These are phyloP conservation scores for Lactarius psammicola DNA, from an alignment of 768 basidiomycete species.

Conservation along the genomic window DNA sequence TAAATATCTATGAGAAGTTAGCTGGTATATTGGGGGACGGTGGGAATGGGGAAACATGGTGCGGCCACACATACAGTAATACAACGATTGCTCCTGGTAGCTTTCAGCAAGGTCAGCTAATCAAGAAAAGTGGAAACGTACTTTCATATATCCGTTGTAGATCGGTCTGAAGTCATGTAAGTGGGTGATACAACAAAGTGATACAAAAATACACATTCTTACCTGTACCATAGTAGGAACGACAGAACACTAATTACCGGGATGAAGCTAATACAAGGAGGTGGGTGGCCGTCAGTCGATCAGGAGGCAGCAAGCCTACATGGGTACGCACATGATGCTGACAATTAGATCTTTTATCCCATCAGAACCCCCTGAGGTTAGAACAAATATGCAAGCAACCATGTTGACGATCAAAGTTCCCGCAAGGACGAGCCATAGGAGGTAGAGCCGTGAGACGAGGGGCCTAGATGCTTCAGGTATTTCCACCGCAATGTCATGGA, in stretches of 20 bases:
- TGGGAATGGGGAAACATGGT: conserved; percentile 28
- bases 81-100: conserved; percentile 82
- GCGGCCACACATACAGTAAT: conserved; percentile 67
- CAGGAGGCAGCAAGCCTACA: conserved; percentile 3
- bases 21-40: conserved; percentile 31
- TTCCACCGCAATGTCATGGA: conserved; percentile 88
- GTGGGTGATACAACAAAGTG: conserved; percentile 23
- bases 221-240: conserved; percentile 96
- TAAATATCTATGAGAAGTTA: conserved; percentile 68
- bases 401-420: conserved; percentile 85
- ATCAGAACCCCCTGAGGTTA: conserved; percentile 71
- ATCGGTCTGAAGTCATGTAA: conserved; percentile 60
- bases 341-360: conserved; percentile 79
- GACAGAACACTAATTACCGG: conserved; percentile 74
- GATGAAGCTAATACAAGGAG: conserved; percentile 55
- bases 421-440: conserved; percentile 90
- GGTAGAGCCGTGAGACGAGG: conserved; percentile 83
- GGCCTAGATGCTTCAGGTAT: conserved; percentile 79
- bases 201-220: conserved; percentile 33
- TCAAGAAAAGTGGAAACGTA: conserved; percentile 36
- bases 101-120: conserved; percentile 27
- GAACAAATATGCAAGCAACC: conserved; percentile 83
- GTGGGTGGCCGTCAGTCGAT: conserved; percentile 31
- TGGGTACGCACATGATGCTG: conserved; percentile 67
- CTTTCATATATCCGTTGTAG: conserved; percentile 98